phyloP scores from a whole-genome alignment of 805 yeast genomes.

The Pichia heedii region DNA sequence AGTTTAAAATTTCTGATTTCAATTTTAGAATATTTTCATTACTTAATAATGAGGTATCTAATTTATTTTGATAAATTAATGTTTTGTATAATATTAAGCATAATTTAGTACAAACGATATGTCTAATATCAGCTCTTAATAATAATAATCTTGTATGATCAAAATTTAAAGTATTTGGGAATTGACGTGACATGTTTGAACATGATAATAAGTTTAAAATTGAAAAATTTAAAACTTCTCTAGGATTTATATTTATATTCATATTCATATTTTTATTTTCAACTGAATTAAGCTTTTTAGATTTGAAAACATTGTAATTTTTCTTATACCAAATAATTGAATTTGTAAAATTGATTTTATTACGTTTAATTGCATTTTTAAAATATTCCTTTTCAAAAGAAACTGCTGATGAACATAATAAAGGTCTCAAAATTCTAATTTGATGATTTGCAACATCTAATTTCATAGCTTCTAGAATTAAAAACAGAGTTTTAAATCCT shows the following conservation, averaged over 20 bases:
- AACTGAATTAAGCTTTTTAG: constrained; percentile 6
- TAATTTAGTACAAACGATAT: constrained; percentile 69
- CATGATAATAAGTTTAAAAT: constrained; percentile 62
- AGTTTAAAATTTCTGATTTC: constrained; percentile 65
- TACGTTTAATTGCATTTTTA: constrained; percentile 39
- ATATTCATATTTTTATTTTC: too few species aligned
- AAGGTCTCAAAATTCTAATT: constrained; percentile 76
- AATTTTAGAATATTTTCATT: constrained; percentile 33
- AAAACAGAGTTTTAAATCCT: constrained; percentile 69
- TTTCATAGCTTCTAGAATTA: constrained; percentile 88
- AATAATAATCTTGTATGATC: constrained; percentile 74
- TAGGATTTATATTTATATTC: too few species aligned
- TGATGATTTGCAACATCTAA: constrained; percentile 93
- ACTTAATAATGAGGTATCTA: constrained; percentile 26
- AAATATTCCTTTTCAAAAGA: constrained; percentile 86
- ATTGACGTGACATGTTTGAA: constrained; percentile 70
- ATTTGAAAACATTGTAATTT: constrained; percentile 19
- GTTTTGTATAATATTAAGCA: constrained; percentile 69
- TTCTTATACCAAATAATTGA: constrained; percentile 59
- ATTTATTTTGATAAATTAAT: constrained; percentile 34
- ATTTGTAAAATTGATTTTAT: constrained; percentile 50
- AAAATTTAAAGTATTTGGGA: constrained; percentile 76
- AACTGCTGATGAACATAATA: constrained; percentile 75
- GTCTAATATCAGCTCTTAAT: constrained; percentile 78
- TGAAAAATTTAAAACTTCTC: constrained; percentile 37